Evolutionary conservation across 1,139 yeast genomes (phyloP), one percentile per base, ranked within the genome.

Genomic region (Oligophagozyma castellii): DNA sequence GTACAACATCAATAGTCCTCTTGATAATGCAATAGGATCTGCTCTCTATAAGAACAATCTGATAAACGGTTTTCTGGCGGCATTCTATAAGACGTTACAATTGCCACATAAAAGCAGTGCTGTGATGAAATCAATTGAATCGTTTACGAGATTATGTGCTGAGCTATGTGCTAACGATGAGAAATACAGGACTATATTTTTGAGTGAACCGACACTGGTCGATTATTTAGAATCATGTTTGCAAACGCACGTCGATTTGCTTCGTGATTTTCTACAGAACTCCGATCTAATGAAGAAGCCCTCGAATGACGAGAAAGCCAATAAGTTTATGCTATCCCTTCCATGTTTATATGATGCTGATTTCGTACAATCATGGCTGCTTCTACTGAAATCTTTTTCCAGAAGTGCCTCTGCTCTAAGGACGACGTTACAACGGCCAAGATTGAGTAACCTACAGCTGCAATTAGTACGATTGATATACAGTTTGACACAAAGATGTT

Each of bases 331-430:
- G 11, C 16, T 22, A 12, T 15, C 19, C 5, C 27, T 47, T 11
- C 54, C 54, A 4, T 39, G 42, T 2, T 31, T 50, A 12, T 38
- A 46, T 26, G 49, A 49, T 28, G 34, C 41, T 15, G 43, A 41
- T 23, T 21, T 43, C 4, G 35, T 39, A 3, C 28, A 39, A 14
- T 38, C 51, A 12, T 50, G 56, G 55, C 31, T 50, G 12, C 31
- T 32, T 36, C 59, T 81, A 22, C 55, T 79, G 18, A 61, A 92
- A 31, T 72, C 93, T 0, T 58, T 81, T 15, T 79, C 93, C 0
- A 60, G 94, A 44, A 76, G 92, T 13, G 77, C 80, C 0, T 61
- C 76, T 1, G 56, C 76, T 1, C 56, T 80, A 31, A 62, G 93
- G 31, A 79, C 92, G 0, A 70, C 74, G 35, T 63, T 81, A 37